Conservation (phyloP, 129 eudicot genomes). For the Flaveria bidentis region DNA sequence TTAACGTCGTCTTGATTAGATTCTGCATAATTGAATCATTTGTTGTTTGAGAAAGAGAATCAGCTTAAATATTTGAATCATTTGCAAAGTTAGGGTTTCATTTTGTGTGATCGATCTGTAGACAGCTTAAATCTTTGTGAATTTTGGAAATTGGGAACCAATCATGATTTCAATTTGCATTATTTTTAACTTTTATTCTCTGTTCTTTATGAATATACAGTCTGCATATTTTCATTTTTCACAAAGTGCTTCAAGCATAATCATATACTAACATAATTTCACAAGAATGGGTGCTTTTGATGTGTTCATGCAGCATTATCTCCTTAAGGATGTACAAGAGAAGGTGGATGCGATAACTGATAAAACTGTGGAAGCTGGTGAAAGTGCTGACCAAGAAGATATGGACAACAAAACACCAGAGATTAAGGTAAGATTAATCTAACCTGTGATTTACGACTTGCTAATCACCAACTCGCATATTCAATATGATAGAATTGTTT, state of each 20-base stretch:
- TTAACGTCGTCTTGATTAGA: not conserved
- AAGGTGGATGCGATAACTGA: slow-evolving; percentile 22
- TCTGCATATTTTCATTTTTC: too few relatives aligned
- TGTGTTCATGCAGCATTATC: slow-evolving; percentile 55
- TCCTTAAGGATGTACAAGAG: slow-evolving; percentile 44
- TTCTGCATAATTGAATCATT: not conserved
- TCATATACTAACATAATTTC: too few relatives aligned
- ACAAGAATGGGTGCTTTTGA: too few relatives aligned
- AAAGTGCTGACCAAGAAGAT: slow-evolving; percentile 36
- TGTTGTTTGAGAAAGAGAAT: too few relatives aligned
- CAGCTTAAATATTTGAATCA: too few relatives aligned
- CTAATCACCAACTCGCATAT: not conserved
- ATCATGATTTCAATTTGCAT: not conserved
- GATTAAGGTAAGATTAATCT: slow-evolving; percentile 56
- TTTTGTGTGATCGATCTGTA: not conserved
- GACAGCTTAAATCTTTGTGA: not conserved
- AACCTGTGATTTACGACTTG: too few relatives aligned
- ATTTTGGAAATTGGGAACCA: not conserved
- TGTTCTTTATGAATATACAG: not conserved
- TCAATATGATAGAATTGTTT: not conserved
- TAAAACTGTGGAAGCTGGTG: slow-evolving; percentile 27
- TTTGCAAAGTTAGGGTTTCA: not conserved
- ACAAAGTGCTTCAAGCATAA: too few relatives aligned
- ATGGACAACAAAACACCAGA: slow-evolving; percentile 41
- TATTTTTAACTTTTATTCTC: not conserved